phyloP scores from a whole-genome alignment of 176 grass and related monocot species.

The Carex kokanica region DNA sequence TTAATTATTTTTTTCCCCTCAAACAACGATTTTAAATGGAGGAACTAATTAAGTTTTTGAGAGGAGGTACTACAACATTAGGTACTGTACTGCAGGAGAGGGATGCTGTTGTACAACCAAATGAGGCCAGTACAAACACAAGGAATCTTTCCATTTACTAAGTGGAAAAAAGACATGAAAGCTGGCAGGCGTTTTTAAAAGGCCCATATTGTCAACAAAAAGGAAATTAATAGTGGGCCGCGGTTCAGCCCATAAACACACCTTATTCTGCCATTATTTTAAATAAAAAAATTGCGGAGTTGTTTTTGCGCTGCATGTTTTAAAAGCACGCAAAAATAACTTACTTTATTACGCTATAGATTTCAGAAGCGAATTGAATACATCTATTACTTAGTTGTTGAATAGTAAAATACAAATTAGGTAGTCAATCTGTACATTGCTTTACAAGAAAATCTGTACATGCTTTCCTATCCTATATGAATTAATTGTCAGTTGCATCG shows the following conservation, averaged over 20 bases:
- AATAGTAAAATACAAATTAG: neutral
- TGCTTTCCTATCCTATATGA: neutral
- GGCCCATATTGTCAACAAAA: neutral
- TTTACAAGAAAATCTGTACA: constrained; percentile 4
- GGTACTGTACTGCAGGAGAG: neutral
- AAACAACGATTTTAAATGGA: neutral
- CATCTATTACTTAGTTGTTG: neutral
- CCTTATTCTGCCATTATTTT: no score
- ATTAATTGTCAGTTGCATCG: constrained; percentile 22
- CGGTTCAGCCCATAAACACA: neutral
- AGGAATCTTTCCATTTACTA: neutral
- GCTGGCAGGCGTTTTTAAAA: neutral
- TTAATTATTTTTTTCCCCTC: neutral
- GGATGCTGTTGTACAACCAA: constrained; percentile 6
- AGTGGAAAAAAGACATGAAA: neutral
- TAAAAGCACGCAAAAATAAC: neutral
- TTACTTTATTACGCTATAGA: neutral
- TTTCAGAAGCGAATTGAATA: neutral
- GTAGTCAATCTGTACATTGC: neutral
- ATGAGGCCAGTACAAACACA: constrained; percentile 1
- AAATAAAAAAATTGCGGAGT: neutral
- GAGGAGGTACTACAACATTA: neutral
- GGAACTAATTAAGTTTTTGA: neutral
- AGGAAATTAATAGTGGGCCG: neutral
- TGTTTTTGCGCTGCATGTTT: neutral